A percentile compares a stretch with the other conserved stretches of the same genome.
Conservation (phyloP, 257 asterid species). For the Solanum sejunctum region DNA sequence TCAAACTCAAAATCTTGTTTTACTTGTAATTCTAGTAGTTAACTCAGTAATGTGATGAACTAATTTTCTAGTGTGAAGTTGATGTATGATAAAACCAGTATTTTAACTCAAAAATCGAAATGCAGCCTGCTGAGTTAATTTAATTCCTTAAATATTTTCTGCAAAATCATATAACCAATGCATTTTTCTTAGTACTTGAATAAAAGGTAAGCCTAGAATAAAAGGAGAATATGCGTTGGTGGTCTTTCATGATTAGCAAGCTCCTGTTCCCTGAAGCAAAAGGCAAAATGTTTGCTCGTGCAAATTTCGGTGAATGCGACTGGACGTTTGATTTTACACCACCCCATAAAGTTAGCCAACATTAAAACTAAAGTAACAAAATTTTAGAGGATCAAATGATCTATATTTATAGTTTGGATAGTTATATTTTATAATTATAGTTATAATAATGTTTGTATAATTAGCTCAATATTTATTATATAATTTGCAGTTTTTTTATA, state of each 20-base stretch:
- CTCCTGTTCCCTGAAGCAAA: neutral
- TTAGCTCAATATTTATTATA: no score
- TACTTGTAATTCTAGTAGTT: neutral
- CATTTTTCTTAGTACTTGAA: neutral
- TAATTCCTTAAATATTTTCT: neutral
- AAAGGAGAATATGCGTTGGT: neutral
- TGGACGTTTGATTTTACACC: constrained; percentile 5
- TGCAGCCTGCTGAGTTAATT: neutral
- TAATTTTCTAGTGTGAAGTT: neutral
- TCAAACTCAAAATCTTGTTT: neutral
- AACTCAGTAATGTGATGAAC: neutral
- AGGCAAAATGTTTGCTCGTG: neutral
- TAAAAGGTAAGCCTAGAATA: no score
- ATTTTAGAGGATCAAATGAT: no score
- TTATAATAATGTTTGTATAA: no score
- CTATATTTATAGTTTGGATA: no score
- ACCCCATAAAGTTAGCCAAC: neutral
- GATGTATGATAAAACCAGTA: no score
- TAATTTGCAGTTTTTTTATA: no score
- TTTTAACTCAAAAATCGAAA: neutral
- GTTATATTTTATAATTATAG: no score
- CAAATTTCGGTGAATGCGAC: constrained; percentile 3
- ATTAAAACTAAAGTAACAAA: neutral
- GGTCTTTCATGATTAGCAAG: neutral
- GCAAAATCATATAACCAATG: neutral